Evolutionary conservation across 306 rosid genomes (phyloP), one percentile per base, ranked within the genome.

Genomic region (Pyrus communis): DNA sequence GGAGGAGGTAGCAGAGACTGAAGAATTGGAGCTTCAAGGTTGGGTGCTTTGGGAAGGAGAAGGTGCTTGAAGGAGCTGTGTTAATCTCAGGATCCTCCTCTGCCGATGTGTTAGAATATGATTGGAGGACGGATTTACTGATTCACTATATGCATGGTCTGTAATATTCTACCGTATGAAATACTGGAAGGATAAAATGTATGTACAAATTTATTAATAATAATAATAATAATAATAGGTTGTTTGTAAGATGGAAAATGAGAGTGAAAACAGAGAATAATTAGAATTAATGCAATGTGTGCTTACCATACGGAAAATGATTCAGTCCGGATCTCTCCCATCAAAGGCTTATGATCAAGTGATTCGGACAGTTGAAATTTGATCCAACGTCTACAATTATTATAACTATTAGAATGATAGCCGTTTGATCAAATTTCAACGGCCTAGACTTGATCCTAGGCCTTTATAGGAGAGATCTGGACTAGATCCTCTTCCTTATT

Each of bases 1-100:
- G 46, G 27, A 67, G 30, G 30, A 22, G 71, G 59, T 35, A 49
- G n/a, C 73, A 60, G 77, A 77, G 69, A 40, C 63, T 21, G 57
- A 68, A 67, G 81, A 57, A 66, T 21, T 74, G 69, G 59, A 75
- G 61, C 43, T 28, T 43, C 77, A 83, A 55, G 63, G 80, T 57
- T 79, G 86, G 83, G 58, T 83, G 51, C 8, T 49, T 15, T 14
- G 19, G 54, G 54, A 49, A 14, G 54, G 54, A 15, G 8, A 49
- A 49, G 54, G 63, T 5, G 45, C 78, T 12, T 30, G 61, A 62
- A 42, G 73, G 35, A 45, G 77, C 58, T 59, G 27, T 4, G 25
- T 74, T 28, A 25, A 23, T 7, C 71, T 35, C 54, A 63, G 64
- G 33, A 68, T 6, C 14, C 23, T 28, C 10, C n/a, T 13, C 7